These are phyloP conservation scores for Xanthoconium stramineum DNA, from an alignment of 768 basidiomycete genomes.

Conservation along the genomic window DNA sequence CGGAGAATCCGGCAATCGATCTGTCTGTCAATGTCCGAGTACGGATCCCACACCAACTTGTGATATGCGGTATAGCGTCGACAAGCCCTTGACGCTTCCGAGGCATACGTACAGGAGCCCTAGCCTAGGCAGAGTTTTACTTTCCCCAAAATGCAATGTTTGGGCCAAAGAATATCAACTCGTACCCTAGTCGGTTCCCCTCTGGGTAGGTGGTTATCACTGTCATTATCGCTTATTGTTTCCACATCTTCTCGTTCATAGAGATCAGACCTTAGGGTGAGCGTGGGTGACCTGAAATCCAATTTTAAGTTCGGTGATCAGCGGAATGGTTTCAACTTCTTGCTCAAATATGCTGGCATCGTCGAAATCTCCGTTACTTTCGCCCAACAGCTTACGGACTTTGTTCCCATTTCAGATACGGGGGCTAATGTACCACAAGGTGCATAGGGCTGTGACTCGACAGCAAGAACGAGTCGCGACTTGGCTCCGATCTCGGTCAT, in stretches of 20 bases:
- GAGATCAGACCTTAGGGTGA: conserved; percentile 1
- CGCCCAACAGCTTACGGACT: conserved; percentile 9
- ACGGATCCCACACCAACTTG: background rate
- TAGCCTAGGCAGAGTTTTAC: background rate
- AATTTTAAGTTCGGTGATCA: background rate
- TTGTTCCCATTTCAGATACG: conserved; percentile 2
- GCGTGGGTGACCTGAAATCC: conserved; percentile 3
- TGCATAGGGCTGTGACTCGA: background rate
- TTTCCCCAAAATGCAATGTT: background rate
- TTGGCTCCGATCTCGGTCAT: background rate
- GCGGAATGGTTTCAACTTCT: background rate
- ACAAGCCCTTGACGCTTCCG: too few species aligned
- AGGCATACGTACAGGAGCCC: background rate
- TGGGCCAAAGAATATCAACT: background rate
- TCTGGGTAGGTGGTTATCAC: background rate
- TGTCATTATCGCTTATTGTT: background rate
- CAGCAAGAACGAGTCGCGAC: conserved; percentile 1
- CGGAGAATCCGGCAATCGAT: background rate
- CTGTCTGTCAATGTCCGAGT: too few species aligned
- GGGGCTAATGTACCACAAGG: background rate
- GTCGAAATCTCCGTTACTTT: conserved; percentile 22
- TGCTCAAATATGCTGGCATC: background rate
- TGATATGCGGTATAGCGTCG: background rate
- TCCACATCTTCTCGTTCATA: background rate
- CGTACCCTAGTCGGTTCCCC: background rate